These are phyloP conservation scores for Ceratobasidium sp. DNA, from an alignment of 1,284 basidiomycete genomes.

Conservation along the genomic window DNA sequence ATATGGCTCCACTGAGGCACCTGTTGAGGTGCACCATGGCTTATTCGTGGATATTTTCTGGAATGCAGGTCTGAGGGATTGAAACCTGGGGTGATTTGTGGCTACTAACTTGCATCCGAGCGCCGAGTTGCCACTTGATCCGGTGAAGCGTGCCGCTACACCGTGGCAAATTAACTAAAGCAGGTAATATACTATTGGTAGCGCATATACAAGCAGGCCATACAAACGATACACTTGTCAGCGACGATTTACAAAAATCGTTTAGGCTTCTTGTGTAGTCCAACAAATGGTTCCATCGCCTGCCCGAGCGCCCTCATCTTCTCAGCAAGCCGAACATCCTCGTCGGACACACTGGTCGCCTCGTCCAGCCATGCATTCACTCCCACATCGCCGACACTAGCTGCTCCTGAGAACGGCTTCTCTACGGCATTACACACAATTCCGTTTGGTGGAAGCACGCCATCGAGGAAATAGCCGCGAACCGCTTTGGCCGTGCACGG, in stretches of 20 bases:
- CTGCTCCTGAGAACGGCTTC: slow-evolving; percentile 42
- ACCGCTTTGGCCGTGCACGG: slow-evolving; percentile 44
- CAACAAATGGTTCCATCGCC: slow-evolving; percentile 42
- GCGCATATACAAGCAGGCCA: too few relatives aligned
- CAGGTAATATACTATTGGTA: too few relatives aligned
- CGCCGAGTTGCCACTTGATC: neutral
- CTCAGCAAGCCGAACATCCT: slow-evolving; percentile 43
- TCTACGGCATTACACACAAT: slow-evolving; percentile 45
- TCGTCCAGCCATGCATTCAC: slow-evolving; percentile 21
- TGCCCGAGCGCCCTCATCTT: slow-evolving; percentile 43
- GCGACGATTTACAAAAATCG: neutral
- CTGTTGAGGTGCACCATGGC: neutral
- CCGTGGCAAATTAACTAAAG: too few relatives aligned
- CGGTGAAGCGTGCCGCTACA: too few relatives aligned
- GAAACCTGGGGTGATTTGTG: too few relatives aligned
- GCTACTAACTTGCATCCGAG: neutral
- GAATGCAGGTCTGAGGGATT: too few relatives aligned
- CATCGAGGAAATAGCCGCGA: slow-evolving; percentile 44
- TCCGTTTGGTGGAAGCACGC: slow-evolving; percentile 44
- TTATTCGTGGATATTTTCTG: too few relatives aligned
- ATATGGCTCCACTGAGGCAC: neutral
- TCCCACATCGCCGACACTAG: slow-evolving; percentile 12
- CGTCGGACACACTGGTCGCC: slow-evolving; percentile 18
- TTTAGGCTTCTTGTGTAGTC: slow-evolving; percentile 26
- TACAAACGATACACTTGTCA: too few relatives aligned